These are phyloP conservation scores for Echria macrotheca DNA, from an alignment of 495 filamentous ascomycete species.

Conservation along the genomic window DNA sequence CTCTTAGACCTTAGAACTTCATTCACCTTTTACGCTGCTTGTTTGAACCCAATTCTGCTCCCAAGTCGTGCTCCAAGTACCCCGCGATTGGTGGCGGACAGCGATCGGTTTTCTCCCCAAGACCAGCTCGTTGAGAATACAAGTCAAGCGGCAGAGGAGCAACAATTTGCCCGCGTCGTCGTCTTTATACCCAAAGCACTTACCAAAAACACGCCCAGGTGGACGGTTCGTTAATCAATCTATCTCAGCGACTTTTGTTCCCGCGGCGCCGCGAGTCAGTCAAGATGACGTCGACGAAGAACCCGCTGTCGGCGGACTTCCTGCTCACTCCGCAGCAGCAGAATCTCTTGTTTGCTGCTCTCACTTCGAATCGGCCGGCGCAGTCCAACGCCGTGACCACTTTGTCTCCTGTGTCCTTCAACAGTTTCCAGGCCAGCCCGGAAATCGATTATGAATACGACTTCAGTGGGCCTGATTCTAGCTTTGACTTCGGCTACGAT, in stretches of 20 bases:
- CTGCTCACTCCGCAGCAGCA: constrained; percentile 86
- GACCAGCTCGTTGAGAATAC: no score
- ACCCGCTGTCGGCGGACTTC: constrained; percentile 39
- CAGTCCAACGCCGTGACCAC: constrained; percentile 31
- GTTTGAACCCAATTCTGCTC: not conserved
- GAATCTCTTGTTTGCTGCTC: constrained; percentile 77
- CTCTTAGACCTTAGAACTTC: not conserved
- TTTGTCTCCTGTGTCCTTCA: constrained; percentile 48
- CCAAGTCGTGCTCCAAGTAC: not conserved
- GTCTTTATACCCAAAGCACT: not conserved
- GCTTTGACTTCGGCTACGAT: constrained; percentile 62
- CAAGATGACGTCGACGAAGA: constrained; percentile 43
- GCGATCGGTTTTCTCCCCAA: no score
- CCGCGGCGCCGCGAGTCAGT: constrained; percentile 21
- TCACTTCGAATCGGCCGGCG: constrained; percentile 64
- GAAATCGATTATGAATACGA: constrained; percentile 75
- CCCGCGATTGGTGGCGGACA: constrained; percentile 16
- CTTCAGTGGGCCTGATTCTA: constrained; percentile 42
- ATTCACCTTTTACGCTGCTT: no score
- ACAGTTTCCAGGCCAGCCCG: constrained; percentile 65
- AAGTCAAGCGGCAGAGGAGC: no score
- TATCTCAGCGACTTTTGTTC: no score
- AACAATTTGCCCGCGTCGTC: no score
- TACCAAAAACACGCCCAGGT: no score
- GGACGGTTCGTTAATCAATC: no score